Conservation (phyloP, 1,284 basidiomycete species). For the Marasmius oreades region DNA sequence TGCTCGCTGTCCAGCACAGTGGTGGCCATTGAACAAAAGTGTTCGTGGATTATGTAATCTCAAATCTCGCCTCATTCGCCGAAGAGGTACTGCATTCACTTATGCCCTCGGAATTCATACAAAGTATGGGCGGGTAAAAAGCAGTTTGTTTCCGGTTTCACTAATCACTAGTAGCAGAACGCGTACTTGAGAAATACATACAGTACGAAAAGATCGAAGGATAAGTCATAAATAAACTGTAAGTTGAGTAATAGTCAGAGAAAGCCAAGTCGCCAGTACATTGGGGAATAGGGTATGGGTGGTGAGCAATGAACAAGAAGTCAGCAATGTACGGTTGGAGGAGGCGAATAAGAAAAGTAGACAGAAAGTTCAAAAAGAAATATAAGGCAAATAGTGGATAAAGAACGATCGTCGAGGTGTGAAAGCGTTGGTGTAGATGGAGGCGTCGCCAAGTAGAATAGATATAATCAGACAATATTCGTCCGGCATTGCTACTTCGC, state of each 20-base stretch:
- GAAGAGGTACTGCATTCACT: too few relatives aligned
- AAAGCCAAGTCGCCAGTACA: constrained; percentile 3
- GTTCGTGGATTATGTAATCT: neutral
- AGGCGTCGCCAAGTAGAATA: neutral
- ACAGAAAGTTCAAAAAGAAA: neutral
- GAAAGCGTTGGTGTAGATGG: neutral
- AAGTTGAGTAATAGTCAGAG: neutral
- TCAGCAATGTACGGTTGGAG: neutral
- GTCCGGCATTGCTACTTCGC: neutral
- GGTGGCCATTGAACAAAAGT: constrained; percentile 30
- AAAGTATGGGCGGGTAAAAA: too few relatives aligned
- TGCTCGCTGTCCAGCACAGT: constrained; percentile 71
- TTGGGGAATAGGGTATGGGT: neutral
- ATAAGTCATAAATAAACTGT: too few relatives aligned
- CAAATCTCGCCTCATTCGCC: too few relatives aligned
- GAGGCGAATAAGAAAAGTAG: neutral
- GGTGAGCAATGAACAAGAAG: neutral
- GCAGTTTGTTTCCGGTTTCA: too few relatives aligned
- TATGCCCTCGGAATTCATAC: too few relatives aligned
- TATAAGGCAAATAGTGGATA: neutral
- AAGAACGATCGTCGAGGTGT: neutral
- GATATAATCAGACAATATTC: neutral
- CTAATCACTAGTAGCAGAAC: too few relatives aligned
- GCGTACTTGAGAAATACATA: too few relatives aligned
- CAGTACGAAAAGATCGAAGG: too few relatives aligned